A percentile compares a stretch with the other conserved stretches of the same genome.
Evolutionary conservation across 2,329 filamentous ascomycete species (phyloP).

Genomic region (Apiospora saccharicola): DNA sequence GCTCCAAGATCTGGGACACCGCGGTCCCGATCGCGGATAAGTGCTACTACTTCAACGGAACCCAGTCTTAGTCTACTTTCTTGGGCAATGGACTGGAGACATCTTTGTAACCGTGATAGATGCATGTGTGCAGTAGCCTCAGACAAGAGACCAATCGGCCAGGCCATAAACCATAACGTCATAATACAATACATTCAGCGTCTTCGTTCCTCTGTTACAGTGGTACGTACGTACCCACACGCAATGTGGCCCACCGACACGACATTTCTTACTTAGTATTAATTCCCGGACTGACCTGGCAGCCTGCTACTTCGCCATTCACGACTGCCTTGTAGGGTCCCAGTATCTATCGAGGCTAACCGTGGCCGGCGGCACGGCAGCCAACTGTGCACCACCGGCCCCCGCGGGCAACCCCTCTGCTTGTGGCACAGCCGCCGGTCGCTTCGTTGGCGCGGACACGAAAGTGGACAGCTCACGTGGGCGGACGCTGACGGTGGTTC

Average conservation of each 20-base stretch:
- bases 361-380: no score
- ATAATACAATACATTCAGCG: neutral
- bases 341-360: neutral
- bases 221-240: no score
- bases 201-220: no score
- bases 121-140: neutral
- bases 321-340: neutral
- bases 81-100: no score
- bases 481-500: no score
- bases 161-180: neutral
- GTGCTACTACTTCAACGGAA: conserved; percentile 33
- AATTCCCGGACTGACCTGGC: no score
- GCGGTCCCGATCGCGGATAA: conserved; percentile 39
- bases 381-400: no score
- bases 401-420: no score
- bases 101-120: neutral
- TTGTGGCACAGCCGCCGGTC: neutral
- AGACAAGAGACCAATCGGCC: neutral
- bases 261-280: no score
- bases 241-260: neutral
- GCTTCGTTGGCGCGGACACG: neutral
- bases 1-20: conserved; percentile 36
- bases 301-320: neutral
- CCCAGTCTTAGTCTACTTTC: neutral
- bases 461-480: no score